Evolutionary conservation across 371 early-diverging fungal species (phyloP), one percentile per base, ranked within the genome.

Genomic region (Apophysomyces sp.): DNA sequence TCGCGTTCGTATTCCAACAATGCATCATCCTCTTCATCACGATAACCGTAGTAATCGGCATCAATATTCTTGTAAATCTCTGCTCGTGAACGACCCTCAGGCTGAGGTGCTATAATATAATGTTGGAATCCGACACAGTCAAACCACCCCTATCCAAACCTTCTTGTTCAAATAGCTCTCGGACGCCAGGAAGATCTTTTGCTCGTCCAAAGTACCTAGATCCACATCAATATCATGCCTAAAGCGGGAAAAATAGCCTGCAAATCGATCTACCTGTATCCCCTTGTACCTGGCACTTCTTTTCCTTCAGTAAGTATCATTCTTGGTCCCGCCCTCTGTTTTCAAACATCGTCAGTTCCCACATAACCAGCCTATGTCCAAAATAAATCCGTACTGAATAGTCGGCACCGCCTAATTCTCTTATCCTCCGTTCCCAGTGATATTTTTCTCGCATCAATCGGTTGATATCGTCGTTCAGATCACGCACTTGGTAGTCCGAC

Each of bases 391-490:
- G 71, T 85, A 93, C 93, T 60, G 82, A 86, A 75, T 96, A 96
- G 71, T 96, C 92, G 4, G 96, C 90, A n/a, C 98, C 98, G 26
- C 98, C 98, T 9, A 98, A 83, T 65, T 95, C 93, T 57, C 83
- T 84, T 65, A 98, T 94, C 60, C 94, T 86, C 57, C 84, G 77
- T 65, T 98, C 98, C 98, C 97, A 98, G 53, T 89, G 87, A 55
- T 88, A 80, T 72, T 97, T 97, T 68, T 95, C 94, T 36, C 95
- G 84, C 72, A 97, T 80, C 40, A 91, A 73, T 73, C 93, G 94
- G 79, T 98, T 98, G 81, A 98, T 95, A 32, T 92, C 91, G 71
- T 98, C 98, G 74, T 98, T 98, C 58, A 95, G 72, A 68, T 97
- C 97, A 40, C 98, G 86, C 56, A 98, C 87, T 73, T 96, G 95